Base-by-base conservation (phyloP, 2,329 filamentous ascomycete genomes). In the Stagonosporopsis rhizophila region DNA sequence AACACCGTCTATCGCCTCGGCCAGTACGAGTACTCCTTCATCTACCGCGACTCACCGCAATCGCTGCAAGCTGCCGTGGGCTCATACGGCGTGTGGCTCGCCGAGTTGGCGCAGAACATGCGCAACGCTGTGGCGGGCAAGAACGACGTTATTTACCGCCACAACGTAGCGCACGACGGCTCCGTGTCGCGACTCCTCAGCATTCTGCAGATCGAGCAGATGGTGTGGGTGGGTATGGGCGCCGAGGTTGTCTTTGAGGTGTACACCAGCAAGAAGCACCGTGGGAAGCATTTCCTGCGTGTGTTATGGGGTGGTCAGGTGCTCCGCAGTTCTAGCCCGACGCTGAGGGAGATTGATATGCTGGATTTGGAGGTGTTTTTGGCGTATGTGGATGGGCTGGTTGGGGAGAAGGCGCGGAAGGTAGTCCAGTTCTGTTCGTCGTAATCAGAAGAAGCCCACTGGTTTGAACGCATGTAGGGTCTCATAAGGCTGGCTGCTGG, bases 161-260 rank as follows among this genome's bases (percentile, higher is more conserved):
- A 95, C 69, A 93, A 94, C 61, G 82, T 95, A 34, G 91, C 90
- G 2, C 91, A 96, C 66, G 91, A 95, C 65, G 91, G 91, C 2
- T 88, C 85, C 3, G 69, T 93, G 6, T 86, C 88, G 11, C 78
- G 86, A 2, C 67, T 94, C 6, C 78, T 95, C 20, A 85, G 85
- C 2, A 82, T 93, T 15, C 70, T 95, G 68, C 90, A 94, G 76
- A 68, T 89, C 1, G 87, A 91, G 20, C 73, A 80, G 48, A 94
- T 94, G 90, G 86, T 92, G 1, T 94, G 90, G 90, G 90, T 90
- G 0, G 90, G 90, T 0, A 92, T 94, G 90, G 90, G 90, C 0
- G 81, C 85, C 9, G 90, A 94, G 76, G 81, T 94, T 0, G 84
- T 92, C 0, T 92, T 93, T 70, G 90, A 94, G 77, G 70, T 93